Evolutionary conservation across 805 yeast species (phyloP).

Genomic region (Kazachstania viticola): DNA sequence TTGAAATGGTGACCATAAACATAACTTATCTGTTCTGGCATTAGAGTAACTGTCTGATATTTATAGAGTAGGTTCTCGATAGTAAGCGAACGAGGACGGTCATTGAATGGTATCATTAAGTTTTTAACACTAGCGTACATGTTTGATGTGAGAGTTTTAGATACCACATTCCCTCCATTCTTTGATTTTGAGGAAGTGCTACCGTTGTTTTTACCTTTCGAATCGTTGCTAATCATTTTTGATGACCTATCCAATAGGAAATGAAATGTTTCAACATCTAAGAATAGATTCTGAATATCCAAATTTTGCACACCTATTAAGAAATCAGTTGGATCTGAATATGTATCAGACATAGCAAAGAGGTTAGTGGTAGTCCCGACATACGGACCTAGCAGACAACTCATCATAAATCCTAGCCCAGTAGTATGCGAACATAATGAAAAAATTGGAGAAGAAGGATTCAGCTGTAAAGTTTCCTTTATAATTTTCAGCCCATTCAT

Average conservation of each 20-base stretch:
- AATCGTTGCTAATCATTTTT: constrained; percentile 24
- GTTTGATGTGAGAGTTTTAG: constrained; percentile 7
- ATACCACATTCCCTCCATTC: constrained; percentile 3
- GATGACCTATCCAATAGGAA: constrained; percentile 60
- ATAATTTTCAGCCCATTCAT: constrained; percentile 75
- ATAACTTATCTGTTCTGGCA: constrained; percentile 58
- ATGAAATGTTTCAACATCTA: constrained; percentile 73
- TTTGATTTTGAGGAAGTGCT: constrained; percentile 1
- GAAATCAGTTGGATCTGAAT: constrained; percentile 60
- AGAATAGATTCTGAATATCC: constrained; percentile 75
- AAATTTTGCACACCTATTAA: constrained; percentile 60
- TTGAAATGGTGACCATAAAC: constrained; percentile 72
- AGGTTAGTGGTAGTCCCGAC: constrained; percentile 79
- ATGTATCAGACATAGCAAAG: constrained; percentile 67
- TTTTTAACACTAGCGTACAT: constrained; percentile 55
- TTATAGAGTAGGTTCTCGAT: constrained; percentile 46
- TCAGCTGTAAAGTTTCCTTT: constrained; percentile 84
- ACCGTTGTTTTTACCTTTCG: constrained; percentile 1
- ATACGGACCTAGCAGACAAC: constrained; percentile 75
- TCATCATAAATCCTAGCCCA: constrained; percentile 82
- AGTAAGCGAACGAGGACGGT: constrained; percentile 57
- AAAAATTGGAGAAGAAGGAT: constrained; percentile 57
- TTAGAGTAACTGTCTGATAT: constrained; percentile 53
- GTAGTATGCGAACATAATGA: constrained; percentile 78
- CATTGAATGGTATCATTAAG: constrained; percentile 69